Conservation (phyloP, 225 moss, liverwort and hornwort genomes). For the Marchantia polymorpha region DNA sequence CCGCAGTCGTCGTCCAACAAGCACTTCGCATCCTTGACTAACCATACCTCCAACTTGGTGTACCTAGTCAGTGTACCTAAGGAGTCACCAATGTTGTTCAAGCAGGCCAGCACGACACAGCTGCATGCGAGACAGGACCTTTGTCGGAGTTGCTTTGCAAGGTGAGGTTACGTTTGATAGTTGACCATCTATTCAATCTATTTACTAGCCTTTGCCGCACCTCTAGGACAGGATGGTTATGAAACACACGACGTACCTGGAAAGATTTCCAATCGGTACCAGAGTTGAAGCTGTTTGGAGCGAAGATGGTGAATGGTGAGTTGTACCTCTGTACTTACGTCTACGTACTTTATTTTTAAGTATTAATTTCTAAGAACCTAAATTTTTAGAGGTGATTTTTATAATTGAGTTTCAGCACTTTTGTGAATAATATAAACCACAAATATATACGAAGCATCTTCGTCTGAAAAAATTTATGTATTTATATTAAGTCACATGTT, state of each 20-base stretch:
- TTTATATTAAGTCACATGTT: too few species aligned
- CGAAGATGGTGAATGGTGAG: slow-evolving; percentile 94
- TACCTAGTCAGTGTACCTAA: slow-evolving; percentile 98
- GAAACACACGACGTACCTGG: slow-evolving; percentile 51
- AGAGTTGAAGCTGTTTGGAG: slow-evolving; percentile 94
- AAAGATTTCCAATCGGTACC: slow-evolving; percentile 63
- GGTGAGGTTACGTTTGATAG: slow-evolving; percentile 60
- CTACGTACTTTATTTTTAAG: too few species aligned
- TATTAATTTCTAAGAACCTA: too few species aligned
- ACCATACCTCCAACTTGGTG: too few species aligned
- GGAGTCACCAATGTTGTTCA: slow-evolving; percentile 99
- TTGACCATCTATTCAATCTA: not conserved
- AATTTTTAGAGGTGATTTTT: too few species aligned
- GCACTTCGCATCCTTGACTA: too few species aligned
- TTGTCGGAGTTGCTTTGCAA: slow-evolving; percentile 98
- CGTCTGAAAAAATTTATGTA: too few species aligned
- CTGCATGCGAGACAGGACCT: slow-evolving; percentile 99
- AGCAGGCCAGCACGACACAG: slow-evolving; percentile 99
- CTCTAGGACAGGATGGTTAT: slow-evolving; percentile 41
- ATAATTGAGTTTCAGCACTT: too few species aligned
- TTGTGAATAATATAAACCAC: too few species aligned
- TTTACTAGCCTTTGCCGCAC: not conserved
- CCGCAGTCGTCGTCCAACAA: too few species aligned
- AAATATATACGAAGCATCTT: too few species aligned
- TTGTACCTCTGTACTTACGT: too few species aligned